Conservation (phyloP, 257 asterid genomes). For the Nyctanthes arbortristis region DNA sequence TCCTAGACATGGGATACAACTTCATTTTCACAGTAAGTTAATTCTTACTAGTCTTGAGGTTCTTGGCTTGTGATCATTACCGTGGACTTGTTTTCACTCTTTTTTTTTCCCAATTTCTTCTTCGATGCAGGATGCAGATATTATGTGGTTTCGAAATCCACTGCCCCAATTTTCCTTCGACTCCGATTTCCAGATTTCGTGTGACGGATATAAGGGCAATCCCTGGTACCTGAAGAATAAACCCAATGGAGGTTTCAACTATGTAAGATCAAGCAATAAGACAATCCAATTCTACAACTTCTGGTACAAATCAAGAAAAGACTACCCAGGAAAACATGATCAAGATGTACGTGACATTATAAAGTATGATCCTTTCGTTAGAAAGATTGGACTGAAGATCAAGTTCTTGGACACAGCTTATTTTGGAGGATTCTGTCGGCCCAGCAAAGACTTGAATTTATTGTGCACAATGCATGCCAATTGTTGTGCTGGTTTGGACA, state of each 20-base stretch:
- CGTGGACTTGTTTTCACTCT: no score
- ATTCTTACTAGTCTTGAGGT: no score
- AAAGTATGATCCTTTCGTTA: conserved; percentile 34
- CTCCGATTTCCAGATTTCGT: conserved; percentile 48
- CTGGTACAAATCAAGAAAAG: conserved; percentile 43
- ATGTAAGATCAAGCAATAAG: conserved; percentile 40
- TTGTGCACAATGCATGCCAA: conserved; percentile 73
- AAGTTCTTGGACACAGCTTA: conserved; percentile 45
- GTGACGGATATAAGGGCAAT: conserved; percentile 33
- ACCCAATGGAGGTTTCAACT: conserved; percentile 57
- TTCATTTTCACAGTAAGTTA: conserved; percentile 53
- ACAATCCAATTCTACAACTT: conserved; percentile 50
- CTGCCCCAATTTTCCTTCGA: conserved; percentile 44
- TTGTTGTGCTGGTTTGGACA: conserved; percentile 61
- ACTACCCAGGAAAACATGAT: conserved; percentile 41
- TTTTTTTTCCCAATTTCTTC: background rate
- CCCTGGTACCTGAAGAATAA: conserved; percentile 33
- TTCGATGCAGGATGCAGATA: conserved; percentile 50
- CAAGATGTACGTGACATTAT: conserved; percentile 54
- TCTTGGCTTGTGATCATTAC: no score
- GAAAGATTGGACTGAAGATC: conserved; percentile 42
- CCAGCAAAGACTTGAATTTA: conserved; percentile 45
- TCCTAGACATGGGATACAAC: conserved; percentile 50
- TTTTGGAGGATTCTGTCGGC: conserved; percentile 61
- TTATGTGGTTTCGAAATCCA: conserved; percentile 61